Evolutionary conservation across 2,329 filamentous ascomycete genomes (phyloP), one percentile per base, ranked within the genome.

Genomic region (Cordyceps fumosorosea): DNA sequence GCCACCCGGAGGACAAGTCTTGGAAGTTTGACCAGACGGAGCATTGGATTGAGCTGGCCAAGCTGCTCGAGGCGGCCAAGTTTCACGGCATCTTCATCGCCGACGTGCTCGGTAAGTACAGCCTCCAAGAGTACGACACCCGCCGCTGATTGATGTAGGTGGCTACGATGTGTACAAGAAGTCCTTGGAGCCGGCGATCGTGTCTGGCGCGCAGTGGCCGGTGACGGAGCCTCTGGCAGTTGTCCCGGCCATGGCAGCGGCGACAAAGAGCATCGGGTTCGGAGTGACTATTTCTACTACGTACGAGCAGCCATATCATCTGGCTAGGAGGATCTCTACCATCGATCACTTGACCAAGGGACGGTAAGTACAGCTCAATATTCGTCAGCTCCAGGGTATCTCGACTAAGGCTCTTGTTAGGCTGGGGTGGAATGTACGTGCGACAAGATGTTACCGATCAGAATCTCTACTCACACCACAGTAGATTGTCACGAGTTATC

Each of bases 81-180:
- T 85, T 88, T 66, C 84, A 88, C 60, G 84, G 83, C 18, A 85
- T 88, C 22, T 88, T 88, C 72, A 85, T 88, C 59, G 85, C 85
- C 0, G 86, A 89, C 67, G 84, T 87, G 5, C 62, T 72, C 8
- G 70, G 71, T 56, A 62, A 7, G 29, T 65, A 52, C 22, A 52
- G 18, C 40, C 7, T 2, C 18, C 12, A 5, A 22, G 14, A 40
- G 3, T 11, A 56, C 56, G 32, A 53, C 40, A 11, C 16, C n/a
- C 22, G 14, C 11, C 18, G 20, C 8, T 22, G 6, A 34, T 5
- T 22, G 68, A 68, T 22, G 1, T 11, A 59, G 85, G 84, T 3
- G 84, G 84, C 8, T 89, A 89, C 68, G 87, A 90, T 74, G 85
- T 89, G 3, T 90, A 88, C 72, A 83, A 84, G 63, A 81, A 84